Evolutionary conservation across 257 asterid species (phyloP).

Genomic region (Nicotiana tomentosiformis): DNA sequence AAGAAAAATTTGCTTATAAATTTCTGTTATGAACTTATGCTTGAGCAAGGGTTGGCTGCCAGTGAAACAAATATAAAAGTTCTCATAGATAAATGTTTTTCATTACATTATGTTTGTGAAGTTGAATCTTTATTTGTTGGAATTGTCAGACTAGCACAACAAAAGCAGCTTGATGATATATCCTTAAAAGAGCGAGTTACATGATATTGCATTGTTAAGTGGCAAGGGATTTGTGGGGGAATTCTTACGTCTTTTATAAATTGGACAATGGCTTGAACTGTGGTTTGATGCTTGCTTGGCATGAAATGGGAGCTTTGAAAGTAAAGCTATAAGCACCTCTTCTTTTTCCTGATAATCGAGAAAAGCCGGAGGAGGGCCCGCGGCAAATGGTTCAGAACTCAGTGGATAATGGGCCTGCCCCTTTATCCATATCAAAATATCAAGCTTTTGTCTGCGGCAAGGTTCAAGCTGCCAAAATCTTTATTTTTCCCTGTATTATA

Average conservation of each 20-base stretch:
- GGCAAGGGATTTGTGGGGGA: not conserved
- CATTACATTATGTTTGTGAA: not conserved
- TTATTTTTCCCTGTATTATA: not conserved
- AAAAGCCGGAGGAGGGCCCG: not conserved
- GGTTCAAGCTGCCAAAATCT: not conserved
- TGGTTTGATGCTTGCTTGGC: not conserved
- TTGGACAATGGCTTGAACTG: not conserved
- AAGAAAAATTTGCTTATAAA: not conserved
- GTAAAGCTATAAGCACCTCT: not conserved
- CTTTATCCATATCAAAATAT: no score
- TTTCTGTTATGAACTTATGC: not conserved
- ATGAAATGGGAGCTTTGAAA: not conserved
- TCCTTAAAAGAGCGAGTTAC: not conserved
- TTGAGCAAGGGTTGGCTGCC: not conserved
- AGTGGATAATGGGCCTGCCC: no score
- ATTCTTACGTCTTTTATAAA: not conserved
- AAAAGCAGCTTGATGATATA: not conserved
- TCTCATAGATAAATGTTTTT: not conserved
- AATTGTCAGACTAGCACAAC: not conserved
- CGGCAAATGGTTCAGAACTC: not conserved
- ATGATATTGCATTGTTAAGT: not conserved
- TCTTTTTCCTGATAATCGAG: not conserved
- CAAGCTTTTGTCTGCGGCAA: not conserved
- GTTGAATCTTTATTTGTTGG: not conserved
- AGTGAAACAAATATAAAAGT: not conserved